Conservation (phyloP, 225 moss, liverwort and hornwort species). For the Physcomitrellopsis africana region DNA sequence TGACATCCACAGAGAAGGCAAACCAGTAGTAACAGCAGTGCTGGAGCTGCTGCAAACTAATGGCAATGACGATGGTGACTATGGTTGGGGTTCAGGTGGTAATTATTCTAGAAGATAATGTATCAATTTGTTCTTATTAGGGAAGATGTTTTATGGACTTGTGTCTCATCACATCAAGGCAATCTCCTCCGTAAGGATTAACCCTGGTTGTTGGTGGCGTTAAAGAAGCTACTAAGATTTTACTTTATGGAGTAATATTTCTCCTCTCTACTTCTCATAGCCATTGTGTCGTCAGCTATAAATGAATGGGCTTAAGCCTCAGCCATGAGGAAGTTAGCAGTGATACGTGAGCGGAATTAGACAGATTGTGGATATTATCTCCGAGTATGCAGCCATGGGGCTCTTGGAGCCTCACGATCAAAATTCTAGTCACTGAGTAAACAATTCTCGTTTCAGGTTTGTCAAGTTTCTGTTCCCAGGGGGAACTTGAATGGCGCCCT, state of each 20-base stretch:
- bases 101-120: slow-evolving; percentile 43
- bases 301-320: slow-evolving; percentile 27
- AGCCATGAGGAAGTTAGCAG: slow-evolving; percentile 21
- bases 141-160: background rate
- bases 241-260: slow-evolving; percentile 10
- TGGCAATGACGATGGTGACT: slow-evolving; percentile 37
- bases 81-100: slow-evolving; percentile 61
- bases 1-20: slow-evolving; percentile 88
- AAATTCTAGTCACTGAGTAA: too few species aligned
- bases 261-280: slow-evolving; percentile 9
- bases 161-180: slow-evolving; percentile 6
- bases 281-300: slow-evolving; percentile 29
- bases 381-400: too few species aligned
- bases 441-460: too few species aligned
- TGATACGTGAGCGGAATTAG: too few species aligned
- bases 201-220: background rate
- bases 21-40: slow-evolving; percentile 80
- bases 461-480: too few species aligned
- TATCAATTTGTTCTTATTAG: background rate
- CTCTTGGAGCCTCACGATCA: too few species aligned
- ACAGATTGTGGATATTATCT: too few species aligned
- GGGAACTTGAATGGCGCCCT: too few species aligned
- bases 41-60: slow-evolving; percentile 86
- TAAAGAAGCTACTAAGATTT: slow-evolving; percentile 5
- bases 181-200: background rate